Evolutionary conservation across 2,329 filamentous ascomycete species (phyloP).

Genomic region (Chrysosporium keratinophilum): DNA sequence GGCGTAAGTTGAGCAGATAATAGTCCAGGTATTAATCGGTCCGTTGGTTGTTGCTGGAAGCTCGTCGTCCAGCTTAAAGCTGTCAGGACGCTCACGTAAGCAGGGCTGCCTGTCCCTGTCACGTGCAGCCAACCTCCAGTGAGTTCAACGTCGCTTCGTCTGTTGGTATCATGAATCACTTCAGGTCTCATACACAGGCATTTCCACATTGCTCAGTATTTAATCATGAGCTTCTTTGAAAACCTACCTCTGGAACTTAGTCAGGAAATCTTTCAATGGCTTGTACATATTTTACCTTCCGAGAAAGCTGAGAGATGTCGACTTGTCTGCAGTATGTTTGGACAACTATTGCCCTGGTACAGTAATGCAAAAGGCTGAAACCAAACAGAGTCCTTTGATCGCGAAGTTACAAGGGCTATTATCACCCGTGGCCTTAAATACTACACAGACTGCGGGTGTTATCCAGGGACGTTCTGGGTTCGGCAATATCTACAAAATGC

Average conservation of each 20-base stretch:
- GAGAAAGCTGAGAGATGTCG: not conserved
- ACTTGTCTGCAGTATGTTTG: not conserved
- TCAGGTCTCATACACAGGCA: not conserved
- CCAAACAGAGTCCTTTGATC: not conserved
- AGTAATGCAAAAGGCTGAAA: not conserved
- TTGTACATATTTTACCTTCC: not conserved
- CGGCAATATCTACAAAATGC: not conserved
- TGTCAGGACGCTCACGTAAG: constrained; percentile 3
- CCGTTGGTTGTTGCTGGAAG: constrained; percentile 1
- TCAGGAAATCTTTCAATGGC: not conserved
- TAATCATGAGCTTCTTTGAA: not conserved
- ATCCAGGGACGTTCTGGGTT: not conserved
- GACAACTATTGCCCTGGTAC: not conserved
- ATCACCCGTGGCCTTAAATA: not conserved
- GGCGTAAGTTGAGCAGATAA: too few relatives aligned
- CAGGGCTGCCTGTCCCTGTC: constrained; percentile 1
- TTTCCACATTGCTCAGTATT: not conserved
- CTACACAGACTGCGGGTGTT: not conserved
- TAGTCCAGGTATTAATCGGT: too few relatives aligned
- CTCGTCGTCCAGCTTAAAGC: constrained; percentile 3
- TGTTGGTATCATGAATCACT: not conserved
- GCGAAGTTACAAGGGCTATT: not conserved
- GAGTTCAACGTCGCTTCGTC: too few relatives aligned
- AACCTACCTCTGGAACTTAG: not conserved
- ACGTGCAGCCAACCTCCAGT: not conserved